A percentile compares a stretch with the other conserved stretches of the same genome.
Conservation (phyloP, 441 rosid genomes). For the Erodium moschatum region DNA sequence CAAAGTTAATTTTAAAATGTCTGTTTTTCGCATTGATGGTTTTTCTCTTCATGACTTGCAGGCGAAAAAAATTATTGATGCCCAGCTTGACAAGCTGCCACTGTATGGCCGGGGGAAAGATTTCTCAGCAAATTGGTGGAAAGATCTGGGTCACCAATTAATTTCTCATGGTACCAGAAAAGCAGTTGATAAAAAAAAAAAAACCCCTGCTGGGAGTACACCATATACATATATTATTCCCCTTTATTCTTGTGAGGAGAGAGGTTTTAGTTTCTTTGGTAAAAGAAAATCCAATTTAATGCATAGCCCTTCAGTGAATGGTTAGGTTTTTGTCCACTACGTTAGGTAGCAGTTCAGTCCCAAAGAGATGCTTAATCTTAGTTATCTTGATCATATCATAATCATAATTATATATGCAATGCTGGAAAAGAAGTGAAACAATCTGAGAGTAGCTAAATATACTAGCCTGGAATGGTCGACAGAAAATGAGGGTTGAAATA, state of each 20-base stretch:
- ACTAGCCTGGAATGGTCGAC: neutral
- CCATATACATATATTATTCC: neutral
- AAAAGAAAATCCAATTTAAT: neutral
- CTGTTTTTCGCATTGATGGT: constrained; percentile 14
- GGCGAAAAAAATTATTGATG: constrained; percentile 36
- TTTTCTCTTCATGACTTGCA: constrained; percentile 17
- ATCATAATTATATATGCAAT: no score
- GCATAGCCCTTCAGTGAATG: neutral
- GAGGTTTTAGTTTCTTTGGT: neutral
- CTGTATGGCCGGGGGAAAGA: constrained; percentile 48
- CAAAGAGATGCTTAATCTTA: neutral
- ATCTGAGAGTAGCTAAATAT: neutral
- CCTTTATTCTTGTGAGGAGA: neutral
- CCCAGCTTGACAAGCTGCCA: constrained; percentile 41
- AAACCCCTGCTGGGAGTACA: neutral
- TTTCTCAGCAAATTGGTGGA: constrained; percentile 43
- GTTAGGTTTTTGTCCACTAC: constrained; percentile 1
- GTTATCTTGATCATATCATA: neutral
- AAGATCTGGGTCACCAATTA: constrained; percentile 35
- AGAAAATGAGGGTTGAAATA: neutral
- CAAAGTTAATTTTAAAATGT: neutral
- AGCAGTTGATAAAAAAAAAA: neutral
- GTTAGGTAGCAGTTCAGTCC: neutral
- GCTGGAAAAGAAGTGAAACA: neutral
- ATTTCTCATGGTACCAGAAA: constrained; percentile 30